Percentiles rank a stretch among this genome's conserved stretches.
phyloP scores from a whole-genome alignment of 2,329 filamentous ascomycete genomes.

The Graphilbum fragrans region DNA sequence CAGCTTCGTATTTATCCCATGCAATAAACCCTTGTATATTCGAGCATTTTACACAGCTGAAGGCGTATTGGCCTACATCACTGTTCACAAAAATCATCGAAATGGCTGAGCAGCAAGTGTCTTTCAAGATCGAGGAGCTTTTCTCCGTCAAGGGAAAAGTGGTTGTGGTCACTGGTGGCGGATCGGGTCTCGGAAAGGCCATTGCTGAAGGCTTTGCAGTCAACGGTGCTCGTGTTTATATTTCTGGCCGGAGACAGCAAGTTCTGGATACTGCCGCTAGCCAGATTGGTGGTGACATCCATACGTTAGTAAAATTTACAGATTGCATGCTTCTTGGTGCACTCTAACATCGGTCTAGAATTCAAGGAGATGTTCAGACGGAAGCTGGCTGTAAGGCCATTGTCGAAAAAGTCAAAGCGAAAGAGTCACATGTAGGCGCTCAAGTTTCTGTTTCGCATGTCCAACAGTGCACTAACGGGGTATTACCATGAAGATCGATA shows the following conservation, averaged over 20 bases:
- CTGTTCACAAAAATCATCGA: no score
- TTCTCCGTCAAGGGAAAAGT: slow-evolving; percentile 25
- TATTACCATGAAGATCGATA: slow-evolving; percentile 11
- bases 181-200: slow-evolving; percentile 31
- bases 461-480: not conserved
- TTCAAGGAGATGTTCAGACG: slow-evolving; percentile 16
- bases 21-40: no score
- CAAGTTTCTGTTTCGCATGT: not conserved
- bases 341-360: slow-evolving; percentile 1
- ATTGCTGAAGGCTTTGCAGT: slow-evolving; percentile 28
- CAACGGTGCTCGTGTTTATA: slow-evolving; percentile 33
- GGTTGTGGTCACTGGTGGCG: slow-evolving; percentile 31
- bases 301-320: slow-evolving; percentile 2
- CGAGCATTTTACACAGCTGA: no score
- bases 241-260: slow-evolving; percentile 28
- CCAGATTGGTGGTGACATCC: slow-evolving; percentile 12
- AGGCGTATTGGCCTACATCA: no score
- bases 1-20: no score
- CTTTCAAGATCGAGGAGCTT: slow-evolving; percentile 16
- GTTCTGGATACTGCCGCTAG: slow-evolving; percentile 22
- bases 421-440: slow-evolving; percentile 11
- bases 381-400: slow-evolving; percentile 14
- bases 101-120: slow-evolving; percentile 11
- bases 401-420: slow-evolving; percentile 11
- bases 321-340: not conserved